Base-by-base conservation (phyloP, 306 rosid genomes). In the Rosa chinensis region DNA sequence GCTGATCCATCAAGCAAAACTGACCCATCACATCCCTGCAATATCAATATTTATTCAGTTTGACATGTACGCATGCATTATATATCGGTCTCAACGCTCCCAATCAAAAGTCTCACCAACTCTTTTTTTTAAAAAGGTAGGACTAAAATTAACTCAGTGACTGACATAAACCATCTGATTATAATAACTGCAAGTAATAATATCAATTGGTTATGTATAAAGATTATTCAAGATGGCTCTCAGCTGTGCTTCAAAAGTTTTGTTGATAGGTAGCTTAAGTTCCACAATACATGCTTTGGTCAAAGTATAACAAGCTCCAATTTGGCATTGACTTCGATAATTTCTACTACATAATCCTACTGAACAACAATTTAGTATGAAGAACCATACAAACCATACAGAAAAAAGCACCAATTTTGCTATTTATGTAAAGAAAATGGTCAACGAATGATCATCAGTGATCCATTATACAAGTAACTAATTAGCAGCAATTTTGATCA, bases 21-120 rank as follows among this genome's bases (percentile, higher is more conserved):
- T 5, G 94, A 90, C 3, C 81, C 94, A 69, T 92, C 97, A 73
- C 97, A 92, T 25, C 97, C 97, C 97, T 92, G 83, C 78, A 84
- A 14, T 18, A 14, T 39, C 37, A 48, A 32, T 13, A 47, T 37
- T 8, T 0, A 11, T 67, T 10, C 50, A 35, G 12, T 23, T 10
- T 61, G 42, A 62, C 66, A 23, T 25, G 39, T 61, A 61, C 39
- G 10, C 17, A 61, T 61, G 10, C 17, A 61, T 61, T 11, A 23
- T 10, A 5, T 25, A 4, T 25, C 18, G 4, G 0, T 16, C 17
- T n/a, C 32, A 56, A n/a, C 63, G 13, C 17, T 61, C 66, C 39
- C 20, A 20, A n/a, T 42, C 4, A 32, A 18, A 40, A 40, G 55
- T 53, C 39, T 14, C 48, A 37, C 25, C 16, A 8, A 37, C 23